These are phyloP conservation scores for Galeopsis tetrahit DNA, from an alignment of 257 asterid species.

Conservation along the genomic window DNA sequence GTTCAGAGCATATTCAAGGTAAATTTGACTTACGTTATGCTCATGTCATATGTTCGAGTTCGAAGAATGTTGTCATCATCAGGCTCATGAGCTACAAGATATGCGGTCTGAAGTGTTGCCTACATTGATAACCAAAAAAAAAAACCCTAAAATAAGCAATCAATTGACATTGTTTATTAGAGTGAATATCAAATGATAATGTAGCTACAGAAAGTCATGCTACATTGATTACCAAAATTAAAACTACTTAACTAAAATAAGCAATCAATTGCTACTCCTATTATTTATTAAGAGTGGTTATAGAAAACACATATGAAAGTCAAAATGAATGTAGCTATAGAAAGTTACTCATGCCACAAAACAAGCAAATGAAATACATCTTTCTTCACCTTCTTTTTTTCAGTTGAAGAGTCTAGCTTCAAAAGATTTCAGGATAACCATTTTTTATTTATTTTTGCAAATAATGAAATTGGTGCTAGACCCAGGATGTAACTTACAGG, in stretches of 20 bases:
- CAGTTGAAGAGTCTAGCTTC: background rate
- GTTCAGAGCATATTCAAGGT: slow-evolving; percentile 2
- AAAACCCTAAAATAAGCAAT: background rate
- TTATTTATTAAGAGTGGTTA: background rate
- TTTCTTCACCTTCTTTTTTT: slow-evolving; percentile 8
- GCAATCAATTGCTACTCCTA: background rate
- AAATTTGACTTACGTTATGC: slow-evolving; percentile 84
- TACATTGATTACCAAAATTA: slow-evolving; percentile 37
- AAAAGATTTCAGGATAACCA: background rate
- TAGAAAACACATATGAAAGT: background rate
- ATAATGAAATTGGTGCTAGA: slow-evolving; percentile 17
- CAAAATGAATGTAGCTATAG: background rate
- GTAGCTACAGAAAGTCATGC: slow-evolving; percentile 30
- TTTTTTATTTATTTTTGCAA: background rate
- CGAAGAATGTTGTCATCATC: slow-evolving; percentile 91
- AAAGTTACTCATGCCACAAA: slow-evolving; percentile 5
- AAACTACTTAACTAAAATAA: background rate
- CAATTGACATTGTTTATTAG: background rate
- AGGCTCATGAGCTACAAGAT: slow-evolving; percentile 89
- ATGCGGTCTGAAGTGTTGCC: slow-evolving; percentile 79
- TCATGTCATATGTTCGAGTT: slow-evolving; percentile 94
- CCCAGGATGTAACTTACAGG: slow-evolving; percentile 59
- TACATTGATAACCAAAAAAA: slow-evolving; percentile 39
- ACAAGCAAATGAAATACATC: slow-evolving; percentile 17
- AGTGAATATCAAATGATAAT: slow-evolving; percentile 12